Percentiles rank a stretch among this genome's conserved stretches.
phyloP scores from a whole-genome alignment of 2,329 filamentous ascomycete species.

The Tolypocladium pustulatum region DNA sequence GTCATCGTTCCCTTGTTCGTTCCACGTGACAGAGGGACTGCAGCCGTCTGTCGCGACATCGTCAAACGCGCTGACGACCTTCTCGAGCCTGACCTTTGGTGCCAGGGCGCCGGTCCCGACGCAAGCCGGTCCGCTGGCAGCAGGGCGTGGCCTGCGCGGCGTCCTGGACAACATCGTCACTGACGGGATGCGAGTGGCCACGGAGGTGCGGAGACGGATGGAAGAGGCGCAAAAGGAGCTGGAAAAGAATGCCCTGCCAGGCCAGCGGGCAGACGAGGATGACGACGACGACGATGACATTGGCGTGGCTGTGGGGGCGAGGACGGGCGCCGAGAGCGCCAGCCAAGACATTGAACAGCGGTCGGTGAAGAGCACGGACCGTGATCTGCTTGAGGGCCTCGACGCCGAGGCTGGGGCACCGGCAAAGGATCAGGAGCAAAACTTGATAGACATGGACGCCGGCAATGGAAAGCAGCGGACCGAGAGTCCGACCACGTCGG shows the following conservation, averaged over 20 bases:
- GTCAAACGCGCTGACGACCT: constrained; percentile 63
- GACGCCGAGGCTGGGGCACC: constrained; percentile 55
- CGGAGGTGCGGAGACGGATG: constrained; percentile 84
- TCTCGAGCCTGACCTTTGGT: constrained; percentile 59
- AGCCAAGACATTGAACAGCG: constrained; percentile 49
- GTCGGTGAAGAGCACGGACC: constrained; percentile 55
- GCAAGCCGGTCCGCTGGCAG: constrained; percentile 29
- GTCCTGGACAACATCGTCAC: constrained; percentile 96
- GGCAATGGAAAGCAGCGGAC: constrained; percentile 14
- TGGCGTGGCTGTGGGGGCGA: constrained; percentile 31
- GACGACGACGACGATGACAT: constrained; percentile 55
- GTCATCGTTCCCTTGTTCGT: constrained; percentile 84
- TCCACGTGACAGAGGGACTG: constrained; percentile 68
- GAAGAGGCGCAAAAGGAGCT: constrained; percentile 90
- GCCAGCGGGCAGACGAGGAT: constrained; percentile 56
- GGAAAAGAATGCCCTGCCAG: constrained; percentile 66
- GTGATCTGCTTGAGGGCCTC: constrained; percentile 62
- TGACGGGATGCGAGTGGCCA: constrained; percentile 91
- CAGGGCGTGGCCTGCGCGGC: constrained; percentile 69
- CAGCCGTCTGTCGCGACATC: constrained; percentile 18
- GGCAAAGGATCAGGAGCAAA: constrained; percentile 19
- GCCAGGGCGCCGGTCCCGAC: constrained; percentile 27
- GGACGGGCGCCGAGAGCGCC: constrained; percentile 21
- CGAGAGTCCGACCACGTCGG: constrained; percentile 16
- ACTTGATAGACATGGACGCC: constrained; percentile 22